Percentiles rank a stretch among this genome's conserved stretches.
Conservation (phyloP, 148 eudicot genomes). For the Persicaria tinctoria region DNA sequence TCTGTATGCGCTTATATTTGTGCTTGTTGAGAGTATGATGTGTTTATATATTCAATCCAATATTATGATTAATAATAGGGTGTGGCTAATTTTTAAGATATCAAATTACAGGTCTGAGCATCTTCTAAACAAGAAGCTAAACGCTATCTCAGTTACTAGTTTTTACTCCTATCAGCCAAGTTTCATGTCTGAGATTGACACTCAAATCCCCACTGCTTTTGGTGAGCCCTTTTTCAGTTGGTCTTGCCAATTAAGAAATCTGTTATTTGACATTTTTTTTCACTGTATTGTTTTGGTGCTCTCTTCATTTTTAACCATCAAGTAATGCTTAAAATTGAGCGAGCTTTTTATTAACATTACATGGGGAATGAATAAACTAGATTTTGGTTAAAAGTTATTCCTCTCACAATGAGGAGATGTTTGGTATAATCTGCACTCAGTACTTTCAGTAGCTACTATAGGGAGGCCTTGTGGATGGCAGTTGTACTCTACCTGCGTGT, state of each 20-base stretch:
- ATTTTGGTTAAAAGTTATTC: no score
- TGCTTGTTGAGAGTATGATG: neutral
- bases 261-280: no score
- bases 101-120: conserved; percentile 40
- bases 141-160: conserved; percentile 8
- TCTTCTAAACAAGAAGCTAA: conserved; percentile 18
- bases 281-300: neutral
- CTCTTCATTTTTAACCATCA: neutral
- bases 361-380: no score
- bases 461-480: no score
- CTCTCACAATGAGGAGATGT: no score
- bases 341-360: no score
- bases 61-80: neutral
- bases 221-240: conserved; percentile 26
- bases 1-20: neutral
- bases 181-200: conserved; percentile 64
- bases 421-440: no score
- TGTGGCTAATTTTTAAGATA: neutral
- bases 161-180: conserved; percentile 22
- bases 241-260: no score
- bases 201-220: conserved; percentile 53
- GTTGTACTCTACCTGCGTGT: no score
- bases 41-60: neutral
- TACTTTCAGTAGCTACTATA: no score
- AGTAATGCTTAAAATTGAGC: no score